Evolutionary conservation across 1,139 yeast genomes (phyloP).

Genomic region (Geotrichum candidum): DNA sequence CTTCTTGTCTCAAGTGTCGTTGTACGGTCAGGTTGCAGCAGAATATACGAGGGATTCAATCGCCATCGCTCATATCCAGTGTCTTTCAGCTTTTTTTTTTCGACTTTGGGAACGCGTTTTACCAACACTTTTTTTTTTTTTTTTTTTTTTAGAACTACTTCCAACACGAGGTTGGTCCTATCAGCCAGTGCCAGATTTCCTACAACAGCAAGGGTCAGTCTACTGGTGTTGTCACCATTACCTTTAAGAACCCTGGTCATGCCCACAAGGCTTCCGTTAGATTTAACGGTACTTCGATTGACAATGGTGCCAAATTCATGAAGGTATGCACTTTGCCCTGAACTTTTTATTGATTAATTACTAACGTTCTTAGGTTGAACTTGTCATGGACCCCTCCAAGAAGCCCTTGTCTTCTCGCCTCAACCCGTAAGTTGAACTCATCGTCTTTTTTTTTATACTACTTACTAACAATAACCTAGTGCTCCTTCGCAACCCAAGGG

Average conservation of each 20-base stretch:
- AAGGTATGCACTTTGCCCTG: slow-evolving; percentile 34
- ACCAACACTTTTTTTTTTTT: slow-evolving; percentile 4
- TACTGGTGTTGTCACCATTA: slow-evolving; percentile 84
- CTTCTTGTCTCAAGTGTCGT: not conserved
- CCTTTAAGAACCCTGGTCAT: slow-evolving; percentile 60
- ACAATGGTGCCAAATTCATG: slow-evolving; percentile 73
- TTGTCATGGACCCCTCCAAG: slow-evolving; percentile 78
- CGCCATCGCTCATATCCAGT: not conserved
- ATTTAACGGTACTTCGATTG: slow-evolving; percentile 91
- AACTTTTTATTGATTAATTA: not conserved
- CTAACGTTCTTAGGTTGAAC: slow-evolving; percentile 47
- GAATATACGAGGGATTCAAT: not conserved
- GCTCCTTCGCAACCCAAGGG: slow-evolving; percentile 19
- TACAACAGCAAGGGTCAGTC: slow-evolving; percentile 88
- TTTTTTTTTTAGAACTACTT: slow-evolving; percentile 66
- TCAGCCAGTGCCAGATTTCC: slow-evolving; percentile 60
- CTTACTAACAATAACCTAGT: slow-evolving; percentile 19
- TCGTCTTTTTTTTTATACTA: not conserved
- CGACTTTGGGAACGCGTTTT: not conserved
- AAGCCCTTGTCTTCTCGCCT: slow-evolving; percentile 73
- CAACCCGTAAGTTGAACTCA: slow-evolving; percentile 39
- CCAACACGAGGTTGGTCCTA: slow-evolving; percentile 81
- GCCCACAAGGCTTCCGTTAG: slow-evolving; percentile 76
- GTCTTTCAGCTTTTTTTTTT: not conserved
- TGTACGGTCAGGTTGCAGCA: not conserved